These are phyloP conservation scores for Trypethelium eluteriae DNA, from an alignment of 495 filamentous ascomycete species.

Conservation along the genomic window DNA sequence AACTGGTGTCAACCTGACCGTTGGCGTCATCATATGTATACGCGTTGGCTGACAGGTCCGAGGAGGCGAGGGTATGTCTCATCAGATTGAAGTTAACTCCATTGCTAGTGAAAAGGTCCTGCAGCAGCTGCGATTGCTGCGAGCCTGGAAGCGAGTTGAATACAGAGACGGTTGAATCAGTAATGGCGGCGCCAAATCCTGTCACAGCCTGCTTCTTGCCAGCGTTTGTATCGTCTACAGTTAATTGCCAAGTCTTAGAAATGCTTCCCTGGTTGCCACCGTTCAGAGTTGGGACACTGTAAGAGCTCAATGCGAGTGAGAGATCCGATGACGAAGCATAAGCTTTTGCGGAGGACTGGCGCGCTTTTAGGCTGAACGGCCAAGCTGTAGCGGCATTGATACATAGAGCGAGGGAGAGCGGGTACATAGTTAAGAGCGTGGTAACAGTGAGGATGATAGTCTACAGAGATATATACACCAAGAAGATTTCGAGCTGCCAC, in stretches of 20 bases:
- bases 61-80: slow-evolving; percentile 49
- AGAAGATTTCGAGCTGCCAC: background rate
- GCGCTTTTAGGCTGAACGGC: background rate
- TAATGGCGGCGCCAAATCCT: slow-evolving; percentile 51
- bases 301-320: background rate
- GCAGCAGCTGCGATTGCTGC: slow-evolving; percentile 37
- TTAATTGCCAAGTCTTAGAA: slow-evolving; percentile 1
- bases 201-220: slow-evolving; percentile 37
- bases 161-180: slow-evolving; percentile 48
- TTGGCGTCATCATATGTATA: slow-evolving; percentile 49
- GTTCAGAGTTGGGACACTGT: background rate
- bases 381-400: background rate
- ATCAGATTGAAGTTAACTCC: slow-evolving; percentile 46
- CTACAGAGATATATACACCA: background rate
- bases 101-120: slow-evolving; percentile 41
- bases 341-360: background rate
- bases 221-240: background rate
- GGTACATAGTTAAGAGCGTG: background rate
- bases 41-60: slow-evolving; percentile 44
- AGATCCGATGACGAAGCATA: slow-evolving; percentile 4
- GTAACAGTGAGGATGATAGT: background rate
- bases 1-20: slow-evolving; percentile 35
- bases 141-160: slow-evolving; percentile 42
- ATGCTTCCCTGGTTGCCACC: slow-evolving; percentile 10
- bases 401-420: background rate